Base-by-base conservation (phyloP, 2,329 filamentous ascomycete genomes). In the Ophiosphaerella korrae region DNA sequence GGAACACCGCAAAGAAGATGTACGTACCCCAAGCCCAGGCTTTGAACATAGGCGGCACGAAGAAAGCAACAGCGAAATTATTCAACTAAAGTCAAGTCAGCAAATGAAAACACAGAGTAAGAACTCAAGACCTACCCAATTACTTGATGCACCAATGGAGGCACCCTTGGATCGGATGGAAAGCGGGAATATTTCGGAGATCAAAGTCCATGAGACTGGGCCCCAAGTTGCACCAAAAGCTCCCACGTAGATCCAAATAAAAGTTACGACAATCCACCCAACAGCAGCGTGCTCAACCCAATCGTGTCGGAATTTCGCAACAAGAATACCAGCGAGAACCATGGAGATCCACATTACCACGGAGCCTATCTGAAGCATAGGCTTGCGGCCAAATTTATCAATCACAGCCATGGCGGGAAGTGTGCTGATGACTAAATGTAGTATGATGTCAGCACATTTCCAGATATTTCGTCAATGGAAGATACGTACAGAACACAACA, bases 21-120 rank as follows among this genome's bases (percentile, higher is more conserved):
- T 74, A 75, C 2, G 74, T 71, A 8, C 76, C 77, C 54, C 73
- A 77, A 5, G 71, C 71, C 73, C 79, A 78, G 40, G 51, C 75
- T 42, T 68, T 48, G 64, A 77, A 79, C 84, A 88, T 88, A 57
- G 86, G 82, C 23, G 82, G 84, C 0, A 85, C 89, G 76, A 87
- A 89, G 11, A 86, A 80, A 0, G 80, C 81, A 58, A 89, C 82
- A 66, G 89, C 79, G 69, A 89, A 89, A 71, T 89, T 89, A 26
- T 26, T 26, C 24, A 26, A 26, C 24, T 26, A 8, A 26, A 8
- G 8, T 26, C 8, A 8, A 26, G 24, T 26, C 24, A 26, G 24
- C 8, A 26, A 26, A 8, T 8, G 5, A 8, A 26, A 8, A 8
- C 5, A 5, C 24, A 26, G 24, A 26, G 5, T 26, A 8, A 26